Percentiles rank a stretch among this genome's conserved stretches.
Evolutionary conservation across 345 rosid genomes (phyloP).

Genomic region (Hevea brasiliensis): DNA sequence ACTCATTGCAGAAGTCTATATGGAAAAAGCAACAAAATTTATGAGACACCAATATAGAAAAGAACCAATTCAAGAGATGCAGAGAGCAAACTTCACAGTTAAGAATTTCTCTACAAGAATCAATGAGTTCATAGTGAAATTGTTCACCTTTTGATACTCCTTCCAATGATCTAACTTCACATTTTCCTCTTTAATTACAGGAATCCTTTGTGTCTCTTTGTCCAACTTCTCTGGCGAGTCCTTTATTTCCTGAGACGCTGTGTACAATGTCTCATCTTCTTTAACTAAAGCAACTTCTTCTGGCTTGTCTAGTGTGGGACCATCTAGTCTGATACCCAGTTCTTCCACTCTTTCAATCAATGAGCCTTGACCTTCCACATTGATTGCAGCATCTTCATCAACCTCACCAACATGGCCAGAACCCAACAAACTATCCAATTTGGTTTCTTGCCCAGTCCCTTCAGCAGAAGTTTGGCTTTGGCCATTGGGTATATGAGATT

Average conservation of each 20-base stretch:
- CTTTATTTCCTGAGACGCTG: conserved; percentile 18
- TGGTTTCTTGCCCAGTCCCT: conserved; percentile 37
- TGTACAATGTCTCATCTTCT: background rate
- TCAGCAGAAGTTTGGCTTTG: conserved; percentile 34
- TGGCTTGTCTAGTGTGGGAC: background rate
- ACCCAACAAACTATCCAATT: conserved; percentile 29
- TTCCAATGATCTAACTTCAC: conserved; percentile 36
- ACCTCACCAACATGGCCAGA: conserved; percentile 17
- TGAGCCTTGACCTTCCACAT: conserved; percentile 41
- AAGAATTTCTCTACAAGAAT: background rate
- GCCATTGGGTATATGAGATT: conserved; percentile 26
- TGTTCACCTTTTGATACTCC: conserved; percentile 55
- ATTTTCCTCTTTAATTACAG: conserved; percentile 31
- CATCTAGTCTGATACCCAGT: conserved; percentile 11
- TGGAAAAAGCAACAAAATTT: conserved; percentile 11
- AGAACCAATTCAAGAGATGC: conserved; percentile 8
- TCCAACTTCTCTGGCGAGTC: conserved; percentile 31
- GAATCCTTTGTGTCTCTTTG: conserved; percentile 31
- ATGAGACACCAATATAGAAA: conserved; percentile 9
- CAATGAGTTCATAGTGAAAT: background rate
- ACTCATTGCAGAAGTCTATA: conserved; percentile 42
- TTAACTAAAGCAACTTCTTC: conserved; percentile 18
- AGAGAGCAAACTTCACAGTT: conserved; percentile 6
- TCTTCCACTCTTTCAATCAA: conserved; percentile 40
- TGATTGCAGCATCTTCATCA: conserved; percentile 39